Base-by-base conservation (phyloP, 805 yeast species). In the Maudiozyma serrabonitensis region DNA sequence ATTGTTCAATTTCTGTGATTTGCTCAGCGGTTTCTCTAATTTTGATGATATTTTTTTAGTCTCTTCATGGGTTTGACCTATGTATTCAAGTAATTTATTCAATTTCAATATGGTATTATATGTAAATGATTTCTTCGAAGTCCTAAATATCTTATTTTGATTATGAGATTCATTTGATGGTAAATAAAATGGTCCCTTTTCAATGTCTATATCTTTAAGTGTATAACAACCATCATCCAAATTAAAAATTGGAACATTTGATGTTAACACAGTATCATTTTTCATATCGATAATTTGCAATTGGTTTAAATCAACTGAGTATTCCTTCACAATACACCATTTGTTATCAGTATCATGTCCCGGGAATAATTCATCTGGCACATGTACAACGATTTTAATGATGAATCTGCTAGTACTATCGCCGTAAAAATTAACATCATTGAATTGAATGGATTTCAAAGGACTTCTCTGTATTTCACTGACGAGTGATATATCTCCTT, bases 31-130 rank as follows among this genome's bases (percentile, higher is more conserved):
- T 6, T 41, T 42, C 37, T 58, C 63, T 16, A 63, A 40, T 26
- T 46, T 46, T 2, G 32, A 25, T 1, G 64, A 55, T 19, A 56
- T 46, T 2, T 43, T 44, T 1, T 18, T 25, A 13, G 51, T 54
- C 41, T 64, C 69, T 23, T 54, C 52, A 19, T 35, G 41, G 1
- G 57, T 53, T 46, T 62, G 63, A 4, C 54, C 47, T 13, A 47
- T 49, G 50, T 63, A 63, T 41, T 64, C 67, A 6, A 61, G 35
- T n/a, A 61, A 34, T 38, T 58, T 65, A 34, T 59, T 63, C 21
- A 65, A 23, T 40, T 64, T 64, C 16, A 65, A 46, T 12, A 59
- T 46, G 3, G 58, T 49, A 50, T 61, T 65, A 46, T 56, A 65
- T 15, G 55, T 54, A 23, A 70, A 64, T 0, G 62, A 58, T 16